Evolutionary conservation across 2,329 filamentous ascomycete genomes (phyloP).

Genomic region (Fusarium lyarnte): DNA sequence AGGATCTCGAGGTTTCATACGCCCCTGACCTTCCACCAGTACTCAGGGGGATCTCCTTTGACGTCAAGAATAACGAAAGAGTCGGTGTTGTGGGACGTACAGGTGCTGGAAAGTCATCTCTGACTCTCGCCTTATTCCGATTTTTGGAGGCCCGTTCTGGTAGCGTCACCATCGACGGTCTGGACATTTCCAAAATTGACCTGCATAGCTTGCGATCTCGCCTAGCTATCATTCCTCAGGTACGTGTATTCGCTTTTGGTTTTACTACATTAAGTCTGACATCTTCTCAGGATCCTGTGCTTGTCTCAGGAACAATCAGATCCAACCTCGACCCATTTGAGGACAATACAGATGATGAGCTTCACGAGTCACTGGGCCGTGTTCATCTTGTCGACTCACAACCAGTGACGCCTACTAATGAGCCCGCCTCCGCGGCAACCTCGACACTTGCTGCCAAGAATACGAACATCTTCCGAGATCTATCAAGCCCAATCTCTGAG

Average conservation of each 20-base stretch:
- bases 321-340: slow-evolving; percentile 82
- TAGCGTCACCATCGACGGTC: slow-evolving; percentile 74
- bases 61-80: slow-evolving; percentile 72
- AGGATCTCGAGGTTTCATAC: slow-evolving; percentile 77
- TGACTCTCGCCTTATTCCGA: slow-evolving; percentile 80
- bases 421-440: slow-evolving; percentile 49
- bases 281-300: slow-evolving; percentile 71
- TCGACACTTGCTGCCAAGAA: slow-evolving; percentile 57
- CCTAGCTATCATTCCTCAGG: slow-evolving; percentile 80
- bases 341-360: slow-evolving; percentile 72
- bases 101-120: slow-evolving; percentile 79
- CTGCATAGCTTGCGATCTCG: slow-evolving; percentile 77
- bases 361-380: slow-evolving; percentile 74
- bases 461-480: slow-evolving; percentile 71
- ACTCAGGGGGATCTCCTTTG: slow-evolving; percentile 74
- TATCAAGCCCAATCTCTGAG: slow-evolving; percentile 73
- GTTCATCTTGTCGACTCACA: slow-evolving; percentile 71
- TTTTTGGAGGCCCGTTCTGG: slow-evolving; percentile 77
- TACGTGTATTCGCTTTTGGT: slow-evolving; percentile 26
- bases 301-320: slow-evolving; percentile 82
- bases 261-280: slow-evolving; percentile 8
- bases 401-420: slow-evolving; percentile 51
- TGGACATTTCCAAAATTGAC: slow-evolving; percentile 78
- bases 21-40: slow-evolving; percentile 76
- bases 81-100: slow-evolving; percentile 83